These are phyloP conservation scores for Colletotrichum falcatum DNA, from an alignment of 2,329 filamentous ascomycete genomes.

Conservation along the genomic window DNA sequence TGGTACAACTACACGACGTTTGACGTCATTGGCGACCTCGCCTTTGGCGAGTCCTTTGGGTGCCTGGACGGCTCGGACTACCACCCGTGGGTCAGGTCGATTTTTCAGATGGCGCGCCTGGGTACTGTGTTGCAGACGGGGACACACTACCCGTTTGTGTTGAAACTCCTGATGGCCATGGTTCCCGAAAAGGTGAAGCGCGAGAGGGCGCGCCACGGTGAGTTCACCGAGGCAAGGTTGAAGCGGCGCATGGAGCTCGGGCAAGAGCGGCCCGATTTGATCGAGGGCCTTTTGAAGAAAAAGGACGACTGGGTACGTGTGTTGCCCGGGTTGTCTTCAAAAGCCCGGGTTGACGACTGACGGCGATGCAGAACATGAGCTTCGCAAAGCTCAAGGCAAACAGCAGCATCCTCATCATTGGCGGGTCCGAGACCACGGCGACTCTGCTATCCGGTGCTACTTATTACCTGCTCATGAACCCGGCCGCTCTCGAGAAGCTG, in stretches of 20 bases:
- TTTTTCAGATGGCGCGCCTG: slow-evolving; percentile 44
- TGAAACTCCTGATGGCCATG: slow-evolving; percentile 31
- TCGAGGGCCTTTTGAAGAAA: slow-evolving; percentile 41
- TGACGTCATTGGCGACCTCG: slow-evolving; percentile 49
- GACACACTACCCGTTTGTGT: slow-evolving; percentile 30
- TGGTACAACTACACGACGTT: slow-evolving; percentile 49
- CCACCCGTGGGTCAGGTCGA: slow-evolving; percentile 45
- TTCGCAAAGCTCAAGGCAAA: slow-evolving; percentile 40
- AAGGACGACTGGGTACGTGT: slow-evolving; percentile 39
- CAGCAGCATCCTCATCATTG: slow-evolving; percentile 46
- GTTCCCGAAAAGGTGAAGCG: slow-evolving; percentile 26
- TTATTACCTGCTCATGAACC: slow-evolving; percentile 49
- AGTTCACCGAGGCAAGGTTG: slow-evolving; percentile 29
- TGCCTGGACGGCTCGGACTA: slow-evolving; percentile 44
- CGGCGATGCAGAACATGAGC: slow-evolving; percentile 13
- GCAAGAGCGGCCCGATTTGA: slow-evolving; percentile 42
- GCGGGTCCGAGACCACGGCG: slow-evolving; percentile 52
- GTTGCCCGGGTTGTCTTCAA: not conserved
- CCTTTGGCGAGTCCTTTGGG: slow-evolving; percentile 48
- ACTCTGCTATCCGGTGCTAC: slow-evolving; percentile 47
- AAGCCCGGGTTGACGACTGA: slow-evolving; percentile 3
- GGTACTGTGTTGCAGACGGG: slow-evolving; percentile 26
- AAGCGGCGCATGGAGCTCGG: slow-evolving; percentile 37
- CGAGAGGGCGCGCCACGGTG: slow-evolving; percentile 15
- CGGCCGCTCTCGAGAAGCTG: slow-evolving; percentile 47